Evolutionary conservation across 73 alveolate genomes (phyloP), one percentile per base, ranked within the genome.

Genomic region (Paramecium biaurelia): DNA sequence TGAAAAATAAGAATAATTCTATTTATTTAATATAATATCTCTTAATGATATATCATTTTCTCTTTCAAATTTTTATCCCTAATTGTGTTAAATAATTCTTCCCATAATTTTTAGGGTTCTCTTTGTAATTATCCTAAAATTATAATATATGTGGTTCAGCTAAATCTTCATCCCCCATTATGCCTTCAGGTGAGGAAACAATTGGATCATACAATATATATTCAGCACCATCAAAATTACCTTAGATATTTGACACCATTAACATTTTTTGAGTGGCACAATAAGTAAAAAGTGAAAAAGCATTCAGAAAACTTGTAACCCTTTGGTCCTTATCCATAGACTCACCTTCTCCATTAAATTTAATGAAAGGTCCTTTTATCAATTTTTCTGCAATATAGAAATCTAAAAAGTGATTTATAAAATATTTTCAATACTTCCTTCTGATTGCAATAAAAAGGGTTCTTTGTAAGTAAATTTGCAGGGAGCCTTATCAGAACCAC

Each of bases 301-400:
- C 90, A 79, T 79, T 79, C 10, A 79, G 20, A 79, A 20, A 79
- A 23, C 35, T 20, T 21, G 45, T 20, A 5, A 42, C 28, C 6
- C 20, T 79, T 24, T 1, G 26, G 43, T 79, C 90, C 74, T 79
- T 41, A 38, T 23, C 90, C 47, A 45, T 23, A 32, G 86, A 34
- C 5, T 72, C 86, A 11, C 86, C 86, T 79, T 79, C 74, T 21
- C 90, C 90, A 79, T 79, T 79, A 24, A 30, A 79, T 21, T 43
- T 41, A 20, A 9, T 43, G 15, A 79, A 79, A 1, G 21, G 7
- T 43, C 74, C 90, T 79, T 43, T 63, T 41, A 14, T 10, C 12
- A 79, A 8, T 79, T 30, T 23, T 24, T 79, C 70, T 10, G 90
- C 90, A 43, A 43, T 24, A 38, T 30, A 42, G 15, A 3, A 79